Evolutionary conservation across 345 rosid genomes (phyloP), one percentile per base, ranked within the genome.

Genomic region (Eucalyptus urophylla): DNA sequence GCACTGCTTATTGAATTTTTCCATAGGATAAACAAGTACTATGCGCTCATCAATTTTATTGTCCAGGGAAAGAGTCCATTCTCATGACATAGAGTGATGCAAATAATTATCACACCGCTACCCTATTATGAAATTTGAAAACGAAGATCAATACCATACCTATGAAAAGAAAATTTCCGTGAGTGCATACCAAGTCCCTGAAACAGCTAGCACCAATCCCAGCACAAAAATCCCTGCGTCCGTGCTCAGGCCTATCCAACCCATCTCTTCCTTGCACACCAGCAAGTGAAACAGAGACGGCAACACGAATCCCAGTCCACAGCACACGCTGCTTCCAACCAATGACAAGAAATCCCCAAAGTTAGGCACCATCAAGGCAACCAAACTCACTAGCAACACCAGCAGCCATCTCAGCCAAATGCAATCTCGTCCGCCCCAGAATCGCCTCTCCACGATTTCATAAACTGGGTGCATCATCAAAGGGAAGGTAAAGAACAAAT

Each of bases 401-500:
- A 94, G 90, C 89, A 94, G 40, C 96, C 98, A 97, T 90, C 99
- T 93, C 65, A 94, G 91, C 97, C 99, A 97, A 85, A 95, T 87
- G 92, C 97, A 95, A 80, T 96, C 95, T 80, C 89, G 91, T 81
- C 97, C 99, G 37, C 91, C 86, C 86, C 94, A 88, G 87, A 94
- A 92, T 44, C 97, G 93, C 92, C 99, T 92, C 95, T 97, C 98
- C 37, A 95, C 92, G 6, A 96, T 95, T 94, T 97, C 99, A 89
- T 95, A 97, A 19, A 97, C 98, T 0, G 99, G 99, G 88, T 97
- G 91, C 99, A 97, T 97, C 98, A 97, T 96, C 93, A 97, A 88
- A 1, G 98, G 99, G 92, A 97, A 97, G 47, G 99, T 95, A 91
- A 97, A 97, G 89, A 97, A 97, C 50, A 97, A 95, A 92, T 97